Evolutionary conservation across 2,329 filamentous ascomycete genomes (phyloP), one percentile per base, ranked within the genome.

Genomic region (Ophiostoma australiae): DNA sequence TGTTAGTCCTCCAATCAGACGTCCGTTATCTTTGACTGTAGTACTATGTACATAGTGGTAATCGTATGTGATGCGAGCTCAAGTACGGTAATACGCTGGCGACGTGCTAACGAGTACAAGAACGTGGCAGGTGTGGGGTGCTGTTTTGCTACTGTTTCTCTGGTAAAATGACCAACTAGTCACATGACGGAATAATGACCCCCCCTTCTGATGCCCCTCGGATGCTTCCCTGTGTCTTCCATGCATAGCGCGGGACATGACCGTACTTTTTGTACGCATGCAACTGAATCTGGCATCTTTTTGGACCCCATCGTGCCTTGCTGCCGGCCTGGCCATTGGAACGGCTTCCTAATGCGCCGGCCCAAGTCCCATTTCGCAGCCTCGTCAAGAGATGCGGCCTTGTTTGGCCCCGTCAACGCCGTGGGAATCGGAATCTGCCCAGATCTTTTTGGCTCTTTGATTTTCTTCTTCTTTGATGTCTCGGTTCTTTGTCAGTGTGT

Each of bases 221-320:
- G 33, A 35, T 63, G 58, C 58, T 33, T 63, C 39, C 41, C 39
- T n/a, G 67, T 68, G 35, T 61, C 58, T 33, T 39, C n/a, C 39
- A 66, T 65, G 58, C 23, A 35, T 68, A 39, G 23, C 39, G n/a
- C 52, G 52, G 52, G 52, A 58, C 11, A 58, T 58, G 23, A 10
- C 0, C n/a, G 52, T 58, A 13, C 52, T 27, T 13, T 58, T 27
- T 23, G 23, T 15, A 27, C 23, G 33, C 52, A 15, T 44, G 27
- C 69, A 68, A 67, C 37, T 39, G n/a, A 27, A 13, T 20, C 44
- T 17, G 63, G 23, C 58, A 63, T 27, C 23, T 33, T 4, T 23
- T 33, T 15, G 58, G n/a, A 63, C 52, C n/a, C n/a, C n/a, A 58
- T 27, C 23, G 15, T 58, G 52, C 11, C n/a, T 58, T 13, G 23